These are phyloP conservation scores for Zychaea mexicana DNA, from an alignment of 371 early-diverging fungal species.

Conservation along the genomic window DNA sequence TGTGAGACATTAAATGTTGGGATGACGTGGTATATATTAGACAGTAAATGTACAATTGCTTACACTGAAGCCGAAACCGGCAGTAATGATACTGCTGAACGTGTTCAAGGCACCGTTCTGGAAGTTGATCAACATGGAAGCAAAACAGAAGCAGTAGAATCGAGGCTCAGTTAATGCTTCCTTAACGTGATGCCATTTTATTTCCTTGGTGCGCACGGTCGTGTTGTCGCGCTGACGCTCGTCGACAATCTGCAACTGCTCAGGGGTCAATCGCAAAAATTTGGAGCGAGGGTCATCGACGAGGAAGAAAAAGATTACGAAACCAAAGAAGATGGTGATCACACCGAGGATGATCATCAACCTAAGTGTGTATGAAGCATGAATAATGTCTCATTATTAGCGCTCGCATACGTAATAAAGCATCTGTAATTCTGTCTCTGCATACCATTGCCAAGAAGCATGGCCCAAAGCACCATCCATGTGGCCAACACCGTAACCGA, in stretches of 20 bases:
- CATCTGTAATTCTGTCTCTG: background rate
- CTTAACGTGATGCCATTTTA: slow-evolving; percentile 21
- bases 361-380: slow-evolving; percentile 5
- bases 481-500: slow-evolving; percentile 56
- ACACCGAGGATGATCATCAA: slow-evolving; percentile 36
- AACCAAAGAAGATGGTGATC: slow-evolving; percentile 24
- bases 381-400: background rate
- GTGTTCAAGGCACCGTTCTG: slow-evolving; percentile 46
- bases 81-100: slow-evolving; percentile 24
- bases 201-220: slow-evolving; percentile 16
- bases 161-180: slow-evolving; percentile 28
- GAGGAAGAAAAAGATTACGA: slow-evolving; percentile 17
- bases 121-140: slow-evolving; percentile 29
- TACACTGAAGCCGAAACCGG: slow-evolving; percentile 27
- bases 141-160: slow-evolving; percentile 21
- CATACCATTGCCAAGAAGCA: slow-evolving; percentile 53
- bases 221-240: slow-evolving; percentile 22
- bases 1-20: slow-evolving; percentile 1
- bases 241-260: slow-evolving; percentile 14
- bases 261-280: slow-evolving; percentile 19
- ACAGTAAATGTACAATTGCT: background rate
- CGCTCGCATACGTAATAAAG: background rate
- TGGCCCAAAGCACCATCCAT: slow-evolving; percentile 43
- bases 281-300: slow-evolving; percentile 20
- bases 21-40: background rate